Evolutionary conservation across 2,329 filamentous ascomycete genomes (phyloP).

Genomic region (Arthroderma sp.): DNA sequence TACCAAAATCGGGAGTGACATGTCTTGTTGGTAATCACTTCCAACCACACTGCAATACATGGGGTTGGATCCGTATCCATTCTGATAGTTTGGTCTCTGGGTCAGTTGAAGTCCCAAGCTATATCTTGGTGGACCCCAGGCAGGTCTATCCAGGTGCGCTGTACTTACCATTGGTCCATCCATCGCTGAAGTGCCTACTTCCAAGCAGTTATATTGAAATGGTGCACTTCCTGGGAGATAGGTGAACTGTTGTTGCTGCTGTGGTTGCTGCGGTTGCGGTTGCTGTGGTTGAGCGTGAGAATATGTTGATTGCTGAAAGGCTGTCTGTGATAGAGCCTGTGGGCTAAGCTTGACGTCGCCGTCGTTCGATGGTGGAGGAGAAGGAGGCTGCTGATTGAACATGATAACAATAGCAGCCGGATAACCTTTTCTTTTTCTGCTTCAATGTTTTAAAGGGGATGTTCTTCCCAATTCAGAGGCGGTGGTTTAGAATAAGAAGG

Average conservation of each 20-base stretch:
- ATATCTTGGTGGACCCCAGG: background rate
- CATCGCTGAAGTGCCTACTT: slow-evolving; percentile 5
- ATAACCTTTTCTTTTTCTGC: slow-evolving; percentile 2
- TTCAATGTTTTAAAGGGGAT: background rate
- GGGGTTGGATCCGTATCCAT: slow-evolving; percentile 2
- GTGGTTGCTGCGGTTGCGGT: background rate
- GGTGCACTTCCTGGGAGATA: background rate
- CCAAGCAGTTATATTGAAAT: slow-evolving; percentile 1
- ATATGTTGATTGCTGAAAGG: slow-evolving; percentile 5
- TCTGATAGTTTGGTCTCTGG: slow-evolving; percentile 1
- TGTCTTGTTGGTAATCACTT: slow-evolving; percentile 8
- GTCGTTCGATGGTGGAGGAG: slow-evolving; percentile 14
- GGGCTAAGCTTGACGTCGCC: slow-evolving; percentile 10
- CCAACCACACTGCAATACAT: slow-evolving; percentile 8
- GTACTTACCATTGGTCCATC: slow-evolving; percentile 7
- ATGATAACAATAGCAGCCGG: slow-evolving; percentile 8
- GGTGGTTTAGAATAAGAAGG: background rate
- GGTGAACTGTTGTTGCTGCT: background rate
- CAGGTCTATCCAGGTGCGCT: background rate
- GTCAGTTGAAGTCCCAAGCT: background rate
- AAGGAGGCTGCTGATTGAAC: slow-evolving; percentile 14
- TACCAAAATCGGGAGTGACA: slow-evolving; percentile 11
- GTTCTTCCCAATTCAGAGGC: background rate
- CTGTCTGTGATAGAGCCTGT: slow-evolving; percentile 6
- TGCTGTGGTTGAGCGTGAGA: background rate